Evolutionary conservation across 306 rosid genomes (phyloP), one percentile per base, ranked within the genome.

Genomic region (Phaseolus lunatus): DNA sequence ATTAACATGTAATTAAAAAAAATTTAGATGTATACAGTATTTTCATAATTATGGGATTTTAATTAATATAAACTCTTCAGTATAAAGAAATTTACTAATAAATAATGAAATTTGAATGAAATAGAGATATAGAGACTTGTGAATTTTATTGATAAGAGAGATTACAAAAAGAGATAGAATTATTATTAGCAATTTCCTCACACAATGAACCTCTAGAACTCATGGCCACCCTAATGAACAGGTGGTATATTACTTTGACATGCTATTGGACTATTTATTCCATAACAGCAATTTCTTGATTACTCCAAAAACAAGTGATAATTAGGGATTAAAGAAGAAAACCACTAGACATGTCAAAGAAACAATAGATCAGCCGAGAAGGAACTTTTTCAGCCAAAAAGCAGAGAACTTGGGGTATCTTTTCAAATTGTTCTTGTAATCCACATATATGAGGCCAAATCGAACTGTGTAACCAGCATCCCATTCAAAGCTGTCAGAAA

Each of bases 401-500:
- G 67, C 67, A 29, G 67, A 59, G 41, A 15, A 59, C 41, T 27
- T 59, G 2, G 67, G 67, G 3, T 59, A 59, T 59, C 67, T 59
- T 15, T 4, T 59, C 41, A 59, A 7, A 4, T 27, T 59, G 22
- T 59, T 7, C 41, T 59, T 59, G 67, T 14, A 59, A 59, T 59
- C 67, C 20, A 59, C 67, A 27, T 27, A 59, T 14, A 59, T 12
- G 22, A 27, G 2, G 67, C 67, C 67, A 59, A 59, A 59, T 27
- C 67, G 11, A 59, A 27, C 67, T 14, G 67, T 59, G 22, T 27
- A 59, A 15, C 67, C 67, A 29, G 67, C 67, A 26, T 59, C 39
- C 66, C 66, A 59, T 59, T 59, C 66, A 59, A 59, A 59, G 39
- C 66, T 59, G 9, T 59, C 66, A 0, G 66, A 26, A 59, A 59